Evolutionary conservation across 345 rosid species (phyloP), one percentile per base, ranked within the genome.

Genomic region (Brassica carinata): DNA sequence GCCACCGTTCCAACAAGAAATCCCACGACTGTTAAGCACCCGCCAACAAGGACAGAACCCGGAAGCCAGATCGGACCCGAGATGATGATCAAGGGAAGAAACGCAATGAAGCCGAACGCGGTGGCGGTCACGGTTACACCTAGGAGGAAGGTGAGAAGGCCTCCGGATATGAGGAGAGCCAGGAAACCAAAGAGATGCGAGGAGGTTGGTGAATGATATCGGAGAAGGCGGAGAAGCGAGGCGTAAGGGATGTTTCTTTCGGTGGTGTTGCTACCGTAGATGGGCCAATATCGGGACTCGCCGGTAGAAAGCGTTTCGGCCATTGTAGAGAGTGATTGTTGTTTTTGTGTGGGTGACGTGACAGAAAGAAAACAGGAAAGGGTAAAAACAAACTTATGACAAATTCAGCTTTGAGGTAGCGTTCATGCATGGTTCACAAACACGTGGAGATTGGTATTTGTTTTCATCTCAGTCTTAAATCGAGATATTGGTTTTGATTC

Each of bases 41-140:
- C 89, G 1, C 90, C 90, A 0, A 77, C 64, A 5, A 76, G 23
- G 5, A 85, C 15, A 67, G 87, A 84, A 17, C 84, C 53, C 0
- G 99, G 94, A 19, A 93, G 43, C 84, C 99, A 95, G 3, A 91
- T 79, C 23, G 98, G 97, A 85, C 96, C 89, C 2, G 89, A 87
- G 58, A 95, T 2, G 51, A 95, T 57, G 64, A 91, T 80, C 82
- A 93, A 27, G 0, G 98, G 97, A 63, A 90, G 48, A 71, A 87
- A 77, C 64, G 86, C 72, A 72, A 91, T 76, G 51, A 95, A 79
- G 23, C 90, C 88, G 8, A 89, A 43, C 36, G 82, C 40, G 30
- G 81, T 5, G 0, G 83, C 86, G 0, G 91, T 84, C 67, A 82
- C 76, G 7, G 92, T 85, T 64, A 87, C 30, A 7, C 96, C 97